Evolutionary conservation across 805 yeast species (phyloP).

Genomic region (Pichia nanzhaoensis): DNA sequence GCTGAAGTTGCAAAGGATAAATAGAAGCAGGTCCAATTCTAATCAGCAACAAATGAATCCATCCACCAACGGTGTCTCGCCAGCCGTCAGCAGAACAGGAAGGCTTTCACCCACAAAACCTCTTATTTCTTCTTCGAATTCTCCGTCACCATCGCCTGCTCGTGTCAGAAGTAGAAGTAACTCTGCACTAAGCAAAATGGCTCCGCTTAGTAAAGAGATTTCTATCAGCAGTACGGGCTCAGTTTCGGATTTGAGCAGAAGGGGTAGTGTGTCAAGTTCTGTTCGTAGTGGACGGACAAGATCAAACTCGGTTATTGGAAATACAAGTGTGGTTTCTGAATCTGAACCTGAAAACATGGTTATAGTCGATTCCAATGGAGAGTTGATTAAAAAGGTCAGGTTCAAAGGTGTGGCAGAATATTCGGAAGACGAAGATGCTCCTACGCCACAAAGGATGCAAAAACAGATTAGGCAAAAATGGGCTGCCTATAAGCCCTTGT

Average conservation of each 20-base stretch:
- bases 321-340: conserved; percentile 20
- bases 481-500: conserved; percentile 28
- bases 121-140: conserved; percentile 5
- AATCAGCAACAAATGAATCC: conserved; percentile 8
- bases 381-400: conserved; percentile 37
- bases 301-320: conserved; percentile 16
- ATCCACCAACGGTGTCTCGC: conserved; percentile 7
- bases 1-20: conserved; percentile 11
- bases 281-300: conserved; percentile 6
- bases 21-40: conserved; percentile 26
- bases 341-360: not conserved
- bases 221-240: conserved; percentile 1
- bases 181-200: conserved; percentile 5
- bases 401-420: conserved; percentile 48
- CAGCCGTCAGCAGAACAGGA: not conserved
- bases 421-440: conserved; percentile 49
- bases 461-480: conserved; percentile 32
- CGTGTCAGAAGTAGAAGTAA: conserved; percentile 21
- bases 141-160: conserved; percentile 12
- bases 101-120: conserved; percentile 1
- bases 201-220: not conserved
- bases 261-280: conserved; percentile 13
- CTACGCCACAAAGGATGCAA: conserved; percentile 33
- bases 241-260: conserved; percentile 11
- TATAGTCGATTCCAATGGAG: conserved; percentile 15